phyloP scores from a whole-genome alignment of 2,329 filamentous ascomycete species.

The Decorospora gaudefroyi region DNA sequence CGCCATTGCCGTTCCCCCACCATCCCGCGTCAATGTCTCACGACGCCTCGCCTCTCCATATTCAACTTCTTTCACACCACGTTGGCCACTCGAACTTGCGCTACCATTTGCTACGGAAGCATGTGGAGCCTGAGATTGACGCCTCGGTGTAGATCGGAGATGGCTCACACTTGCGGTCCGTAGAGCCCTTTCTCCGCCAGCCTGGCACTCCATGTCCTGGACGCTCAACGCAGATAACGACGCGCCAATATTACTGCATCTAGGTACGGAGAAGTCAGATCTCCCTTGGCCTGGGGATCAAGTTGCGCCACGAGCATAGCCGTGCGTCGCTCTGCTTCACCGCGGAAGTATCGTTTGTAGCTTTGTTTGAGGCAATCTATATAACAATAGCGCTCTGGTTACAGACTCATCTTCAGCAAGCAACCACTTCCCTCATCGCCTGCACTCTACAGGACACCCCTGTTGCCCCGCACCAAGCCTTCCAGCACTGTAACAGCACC shows the following conservation, averaged over 20 bases:
- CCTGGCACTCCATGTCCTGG: slow-evolving; percentile 14
- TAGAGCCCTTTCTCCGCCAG: slow-evolving; percentile 25
- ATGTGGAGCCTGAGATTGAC: slow-evolving; percentile 14
- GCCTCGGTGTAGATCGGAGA: slow-evolving; percentile 28
- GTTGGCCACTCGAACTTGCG: slow-evolving; percentile 11
- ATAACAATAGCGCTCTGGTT: slow-evolving; percentile 29
- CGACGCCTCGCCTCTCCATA: slow-evolving; percentile 22
- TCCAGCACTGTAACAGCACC: slow-evolving; percentile 2
- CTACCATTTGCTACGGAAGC: slow-evolving; percentile 13
- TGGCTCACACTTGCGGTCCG: slow-evolving; percentile 12
- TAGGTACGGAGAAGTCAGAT: slow-evolving; percentile 29
- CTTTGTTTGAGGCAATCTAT: slow-evolving; percentile 26
- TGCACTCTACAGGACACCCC: slow-evolving; percentile 12
- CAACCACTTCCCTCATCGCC: slow-evolving; percentile 12
- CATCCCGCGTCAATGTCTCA: slow-evolving; percentile 38
- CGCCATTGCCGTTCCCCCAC: slow-evolving; percentile 39
- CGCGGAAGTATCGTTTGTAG: slow-evolving; percentile 42
- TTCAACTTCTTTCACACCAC: slow-evolving; percentile 18
- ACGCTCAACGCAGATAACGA: slow-evolving; percentile 36
- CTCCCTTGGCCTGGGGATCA: slow-evolving; percentile 29
- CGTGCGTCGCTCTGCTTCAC: slow-evolving; percentile 38
- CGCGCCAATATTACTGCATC: slow-evolving; percentile 21
- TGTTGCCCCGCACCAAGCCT: slow-evolving; percentile 9
- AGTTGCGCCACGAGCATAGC: slow-evolving; percentile 28
- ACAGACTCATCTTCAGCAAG: slow-evolving; percentile 23